These are phyloP conservation scores for Ophidiomyces ophidiicola DNA, from an alignment of 2,329 filamentous ascomycete species.

Conservation along the genomic window DNA sequence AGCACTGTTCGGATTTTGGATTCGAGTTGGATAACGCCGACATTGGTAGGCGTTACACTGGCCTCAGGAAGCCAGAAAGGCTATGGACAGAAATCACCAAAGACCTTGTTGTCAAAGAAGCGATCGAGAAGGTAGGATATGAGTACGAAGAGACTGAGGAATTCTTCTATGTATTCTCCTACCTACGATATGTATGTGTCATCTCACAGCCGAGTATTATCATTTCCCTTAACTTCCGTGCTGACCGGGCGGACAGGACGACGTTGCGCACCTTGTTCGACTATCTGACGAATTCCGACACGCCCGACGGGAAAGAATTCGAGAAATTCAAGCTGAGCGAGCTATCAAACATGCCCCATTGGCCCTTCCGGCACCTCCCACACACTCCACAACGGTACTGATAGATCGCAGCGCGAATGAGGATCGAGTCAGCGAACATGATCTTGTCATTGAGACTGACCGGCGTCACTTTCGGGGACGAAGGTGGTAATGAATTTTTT, in stretches of 20 bases:
- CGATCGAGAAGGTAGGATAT: constrained; percentile 73
- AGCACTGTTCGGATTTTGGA: constrained; percentile 39
- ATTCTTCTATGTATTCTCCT: constrained; percentile 89
- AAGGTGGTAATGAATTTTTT: neutral
- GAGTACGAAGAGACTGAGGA: constrained; percentile 79
- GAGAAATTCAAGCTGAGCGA: constrained; percentile 44
- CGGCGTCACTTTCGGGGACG: neutral
- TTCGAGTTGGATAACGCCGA: constrained; percentile 28
- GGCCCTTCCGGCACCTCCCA: neutral
- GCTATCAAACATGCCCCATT: neutral
- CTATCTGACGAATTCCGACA: constrained; percentile 70
- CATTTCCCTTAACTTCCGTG: constrained; percentile 1
- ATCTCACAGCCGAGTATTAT: neutral
- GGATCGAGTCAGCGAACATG: neutral
- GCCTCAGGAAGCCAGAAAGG: constrained; percentile 38
- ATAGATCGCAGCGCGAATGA: constrained; percentile 6
- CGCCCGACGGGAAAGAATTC: constrained; percentile 46
- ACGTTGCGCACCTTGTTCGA: constrained; percentile 72
- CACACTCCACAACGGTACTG: constrained; percentile 1
- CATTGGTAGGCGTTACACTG: constrained; percentile 35
- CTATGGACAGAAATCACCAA: constrained; percentile 98
- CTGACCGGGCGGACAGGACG: constrained; percentile 49
- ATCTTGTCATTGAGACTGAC: neutral
- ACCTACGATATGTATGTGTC: constrained; percentile 67
- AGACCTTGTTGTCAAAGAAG: constrained; percentile 74